These are phyloP conservation scores for Amauroascus niger DNA, from an alignment of 2,329 filamentous ascomycete species.

Conservation along the genomic window DNA sequence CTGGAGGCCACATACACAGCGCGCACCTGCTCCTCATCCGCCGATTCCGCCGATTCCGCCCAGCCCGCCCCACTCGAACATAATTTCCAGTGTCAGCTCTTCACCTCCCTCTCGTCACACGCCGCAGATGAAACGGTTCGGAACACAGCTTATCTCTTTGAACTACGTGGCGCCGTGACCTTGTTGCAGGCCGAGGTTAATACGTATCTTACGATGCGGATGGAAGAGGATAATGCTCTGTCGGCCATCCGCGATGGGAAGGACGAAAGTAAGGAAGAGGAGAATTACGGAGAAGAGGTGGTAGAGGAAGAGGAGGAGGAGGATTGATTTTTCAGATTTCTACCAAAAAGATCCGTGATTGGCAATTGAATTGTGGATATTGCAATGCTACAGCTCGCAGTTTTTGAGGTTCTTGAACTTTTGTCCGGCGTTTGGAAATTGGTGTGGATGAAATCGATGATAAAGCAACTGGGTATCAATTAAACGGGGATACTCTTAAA, in stretches of 20 bases:
- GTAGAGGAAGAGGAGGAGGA: slow-evolving; percentile 48
- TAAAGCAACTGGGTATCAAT: slow-evolving; percentile 28
- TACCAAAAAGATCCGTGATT: neutral
- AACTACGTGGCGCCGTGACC: slow-evolving; percentile 42
- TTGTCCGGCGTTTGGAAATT: neutral
- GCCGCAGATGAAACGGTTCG: slow-evolving; percentile 23
- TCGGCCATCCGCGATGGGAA: slow-evolving; percentile 23
- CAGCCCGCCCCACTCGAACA: slow-evolving; percentile 23
- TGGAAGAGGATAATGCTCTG: slow-evolving; percentile 50
- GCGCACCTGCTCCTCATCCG: slow-evolving; percentile 22
- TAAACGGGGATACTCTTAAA: slow-evolving; percentile 16
- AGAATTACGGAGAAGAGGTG: slow-evolving; percentile 75
- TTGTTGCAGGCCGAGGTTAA: slow-evolving; percentile 51
- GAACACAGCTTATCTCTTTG: slow-evolving; percentile 46
- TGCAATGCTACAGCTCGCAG: neutral
- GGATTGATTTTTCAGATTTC: slow-evolving; percentile 12
- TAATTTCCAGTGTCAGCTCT: slow-evolving; percentile 28
- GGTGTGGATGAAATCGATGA: neutral
- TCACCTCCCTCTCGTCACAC: slow-evolving; percentile 17
- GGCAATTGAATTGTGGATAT: neutral
- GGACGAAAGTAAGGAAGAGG: slow-evolving; percentile 36
- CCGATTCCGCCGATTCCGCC: neutral
- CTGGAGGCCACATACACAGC: slow-evolving; percentile 21
- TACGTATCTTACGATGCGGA: slow-evolving; percentile 49
- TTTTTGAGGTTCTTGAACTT: neutral